Percentiles rank a stretch among this genome's conserved stretches.
Conservation (phyloP, 169 alveolate genomes). For the Plasmodium gonderi region DNA sequence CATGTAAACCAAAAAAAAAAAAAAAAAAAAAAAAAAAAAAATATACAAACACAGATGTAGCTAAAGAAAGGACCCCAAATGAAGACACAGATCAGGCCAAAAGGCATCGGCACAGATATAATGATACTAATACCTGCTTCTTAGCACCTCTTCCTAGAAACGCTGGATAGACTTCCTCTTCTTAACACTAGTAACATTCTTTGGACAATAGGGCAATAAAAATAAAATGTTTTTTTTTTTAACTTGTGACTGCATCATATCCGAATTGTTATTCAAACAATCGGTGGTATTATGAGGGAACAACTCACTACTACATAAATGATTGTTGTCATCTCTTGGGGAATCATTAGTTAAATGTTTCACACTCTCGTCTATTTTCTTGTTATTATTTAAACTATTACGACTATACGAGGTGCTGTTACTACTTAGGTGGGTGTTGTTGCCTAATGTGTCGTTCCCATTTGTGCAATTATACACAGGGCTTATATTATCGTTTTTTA, state of each 20-base stretch:
- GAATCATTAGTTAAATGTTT: neutral
- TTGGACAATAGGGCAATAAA: conserved; percentile 65
- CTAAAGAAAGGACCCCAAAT: neutral
- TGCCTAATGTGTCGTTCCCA: neutral
- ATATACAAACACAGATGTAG: neutral
- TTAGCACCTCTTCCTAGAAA: conserved; percentile 10
- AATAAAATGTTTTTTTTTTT: conserved; percentile 30
- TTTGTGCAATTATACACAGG: neutral
- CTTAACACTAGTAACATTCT: conserved; percentile 61
- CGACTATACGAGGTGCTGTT: neutral
- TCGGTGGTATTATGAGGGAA: neutral
- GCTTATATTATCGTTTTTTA: neutral
- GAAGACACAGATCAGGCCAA: no score
- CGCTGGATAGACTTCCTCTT: conserved; percentile 42
- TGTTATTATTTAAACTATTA: neutral
- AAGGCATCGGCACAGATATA: no score
- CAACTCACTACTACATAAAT: neutral
- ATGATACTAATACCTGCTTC: neutral
- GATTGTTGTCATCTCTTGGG: neutral
- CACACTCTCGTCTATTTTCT: neutral
- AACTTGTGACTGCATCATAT: neutral
- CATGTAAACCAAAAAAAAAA: neutral
- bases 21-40: neutral
- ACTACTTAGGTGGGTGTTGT: conserved; percentile 1
- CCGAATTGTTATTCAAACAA: neutral